A percentile compares a stretch with the other conserved stretches of the same genome.
Conservation (phyloP, 1,284 basidiomycete genomes). For the Retiboletus flavoniger region DNA sequence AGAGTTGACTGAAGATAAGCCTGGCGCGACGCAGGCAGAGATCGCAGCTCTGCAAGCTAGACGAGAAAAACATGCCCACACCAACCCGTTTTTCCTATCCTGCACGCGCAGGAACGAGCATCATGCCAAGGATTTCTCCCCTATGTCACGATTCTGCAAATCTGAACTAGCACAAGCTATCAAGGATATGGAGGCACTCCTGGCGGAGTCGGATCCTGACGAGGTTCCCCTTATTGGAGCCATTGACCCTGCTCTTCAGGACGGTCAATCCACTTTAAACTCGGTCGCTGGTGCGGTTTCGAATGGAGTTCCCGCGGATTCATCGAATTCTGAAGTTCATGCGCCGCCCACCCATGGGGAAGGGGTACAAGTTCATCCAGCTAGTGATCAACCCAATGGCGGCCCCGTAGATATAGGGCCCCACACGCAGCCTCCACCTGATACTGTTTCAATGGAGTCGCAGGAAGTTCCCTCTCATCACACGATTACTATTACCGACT, state of each 20-base stretch:
- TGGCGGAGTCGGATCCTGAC: conserved; percentile 36
- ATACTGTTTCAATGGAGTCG: conserved; percentile 19
- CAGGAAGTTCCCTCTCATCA: conserved; percentile 42
- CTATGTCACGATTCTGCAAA: conserved; percentile 74
- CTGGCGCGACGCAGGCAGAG: conserved; percentile 47
- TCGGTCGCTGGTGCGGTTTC: conserved; percentile 2
- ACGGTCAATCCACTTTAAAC: conserved; percentile 7
- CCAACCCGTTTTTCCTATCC: conserved; percentile 70
- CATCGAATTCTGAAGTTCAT: conserved; percentile 8
- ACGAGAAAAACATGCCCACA: conserved; percentile 61
- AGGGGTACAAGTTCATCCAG: not conserved
- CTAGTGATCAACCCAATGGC: conserved; percentile 10
- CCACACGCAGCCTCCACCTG: conserved; percentile 16
- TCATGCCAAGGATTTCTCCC: conserved; percentile 64
- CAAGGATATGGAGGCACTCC: conserved; percentile 60
- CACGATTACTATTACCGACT: conserved; percentile 47
- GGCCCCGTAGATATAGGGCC: conserved; percentile 1
- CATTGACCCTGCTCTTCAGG: conserved; percentile 29
- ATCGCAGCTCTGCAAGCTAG: conserved; percentile 47
- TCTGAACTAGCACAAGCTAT: conserved; percentile 66
- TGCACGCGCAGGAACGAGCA: conserved; percentile 72
- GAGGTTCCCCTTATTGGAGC: conserved; percentile 19
- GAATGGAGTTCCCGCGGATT: conserved; percentile 13
- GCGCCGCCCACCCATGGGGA: conserved; percentile 14
- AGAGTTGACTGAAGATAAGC: conserved; percentile 56